Base-by-base conservation (phyloP, 306 rosid genomes). In the Biancaea sappan region DNA sequence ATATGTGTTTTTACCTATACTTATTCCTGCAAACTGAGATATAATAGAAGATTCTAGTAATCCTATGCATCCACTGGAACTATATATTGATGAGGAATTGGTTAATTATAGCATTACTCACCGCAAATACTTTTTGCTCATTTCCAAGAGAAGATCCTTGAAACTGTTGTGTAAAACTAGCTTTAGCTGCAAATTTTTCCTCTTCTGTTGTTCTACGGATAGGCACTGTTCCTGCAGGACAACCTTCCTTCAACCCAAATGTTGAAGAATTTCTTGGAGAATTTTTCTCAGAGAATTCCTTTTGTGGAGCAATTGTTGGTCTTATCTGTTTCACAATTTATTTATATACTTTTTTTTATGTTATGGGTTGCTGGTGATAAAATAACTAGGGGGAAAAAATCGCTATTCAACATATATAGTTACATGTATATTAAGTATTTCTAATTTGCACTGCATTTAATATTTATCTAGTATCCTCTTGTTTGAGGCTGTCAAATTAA, bases 151-250 rank as follows among this genome's bases (percentile, higher is more conserved):
- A 5, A 18, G 47, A 0, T 50, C n/a, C 13, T 71, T 54, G 66
- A 37, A 71, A 71, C 1, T 52, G 52, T n/a, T n/a, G n/a, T 6
- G 12, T 8, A 26, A 54, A 71, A 2, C 15, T 10, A 25, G n/a
- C 54, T 15, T 71, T 16, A 5, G 66, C 66, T 56, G 1, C 25
- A 4, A 10, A 40, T 5, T 15, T 1, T 54, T 71, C 66, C 24
- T 71, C 54, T 66, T 54, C 25, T 16, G 76, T 54, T 26, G 29
- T 40, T 40, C 76, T 71, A 18, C 66, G 28, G 8, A 71, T 71
- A n/a, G 76, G 76, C 29, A 71, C 66, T 8, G 76, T 54, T 71
- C 76, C 66, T 40, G 12, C 3, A 1, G 66, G 66, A 71, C 76
- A 71, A 25, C 4, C 51, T 4, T 24, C 7, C 40, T 56, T 56